Evolutionary conservation across 106 monocot species (phyloP).

Genomic region (Allium fistulosum): DNA sequence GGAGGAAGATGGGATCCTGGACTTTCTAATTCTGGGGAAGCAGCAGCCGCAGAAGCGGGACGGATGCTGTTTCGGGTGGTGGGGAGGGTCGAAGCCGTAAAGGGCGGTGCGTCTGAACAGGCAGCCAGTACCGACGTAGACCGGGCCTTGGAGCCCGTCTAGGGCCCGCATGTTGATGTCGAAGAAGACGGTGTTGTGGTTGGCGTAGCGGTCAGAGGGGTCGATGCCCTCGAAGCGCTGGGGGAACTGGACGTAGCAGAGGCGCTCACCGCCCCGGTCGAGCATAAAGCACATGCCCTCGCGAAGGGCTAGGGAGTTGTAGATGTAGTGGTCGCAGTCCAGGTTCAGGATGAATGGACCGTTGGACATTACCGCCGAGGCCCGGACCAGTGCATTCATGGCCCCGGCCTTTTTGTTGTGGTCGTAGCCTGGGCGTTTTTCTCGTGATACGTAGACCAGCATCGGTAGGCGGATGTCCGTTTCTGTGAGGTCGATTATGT

Average conservation of each 20-base stretch:
- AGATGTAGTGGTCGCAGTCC: slow-evolving; percentile 91
- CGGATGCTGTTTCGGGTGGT: slow-evolving; percentile 48
- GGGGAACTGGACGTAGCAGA: slow-evolving; percentile 87
- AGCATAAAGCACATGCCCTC: slow-evolving; percentile 94
- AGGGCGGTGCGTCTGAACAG: slow-evolving; percentile 81
- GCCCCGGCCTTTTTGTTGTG: slow-evolving; percentile 96
- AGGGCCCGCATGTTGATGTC: slow-evolving; percentile 98
- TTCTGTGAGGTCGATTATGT: too few relatives aligned
- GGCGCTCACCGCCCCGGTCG: slow-evolving; percentile 78
- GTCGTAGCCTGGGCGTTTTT: slow-evolving; percentile 25
- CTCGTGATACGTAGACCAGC: too few relatives aligned
- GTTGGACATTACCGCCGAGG: slow-evolving; percentile 77
- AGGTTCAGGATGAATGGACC: slow-evolving; percentile 91
- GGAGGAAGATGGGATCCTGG: too few relatives aligned
- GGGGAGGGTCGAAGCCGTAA: slow-evolving; percentile 78
- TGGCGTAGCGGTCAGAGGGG: slow-evolving; percentile 89
- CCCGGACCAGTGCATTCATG: slow-evolving; percentile 81
- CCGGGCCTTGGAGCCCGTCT: slow-evolving; percentile 85
- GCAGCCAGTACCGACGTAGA: slow-evolving; percentile 95
- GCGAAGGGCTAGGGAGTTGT: slow-evolving; percentile 62
- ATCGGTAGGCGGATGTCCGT: too few relatives aligned
- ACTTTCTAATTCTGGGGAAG: not conserved
- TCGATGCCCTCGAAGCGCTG: slow-evolving; percentile 93
- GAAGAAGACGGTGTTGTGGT: slow-evolving; percentile 96
- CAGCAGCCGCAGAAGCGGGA: not conserved